Evolutionary conservation across 371 early-diverging fungal species (phyloP), one percentile per base, ranked within the genome.

Genomic region (Smittium culicis): DNA sequence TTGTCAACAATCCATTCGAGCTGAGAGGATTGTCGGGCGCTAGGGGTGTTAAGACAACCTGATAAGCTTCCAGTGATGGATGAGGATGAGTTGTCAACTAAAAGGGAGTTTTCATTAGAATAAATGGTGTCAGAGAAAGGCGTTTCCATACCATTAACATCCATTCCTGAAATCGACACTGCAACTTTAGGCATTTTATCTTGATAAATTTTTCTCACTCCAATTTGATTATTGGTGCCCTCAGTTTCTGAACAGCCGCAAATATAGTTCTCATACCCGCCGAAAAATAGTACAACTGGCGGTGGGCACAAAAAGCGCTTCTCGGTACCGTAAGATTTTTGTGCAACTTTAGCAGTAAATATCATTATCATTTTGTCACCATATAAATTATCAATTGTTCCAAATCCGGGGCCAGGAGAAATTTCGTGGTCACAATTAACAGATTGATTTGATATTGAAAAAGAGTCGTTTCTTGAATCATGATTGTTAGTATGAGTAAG

Each of bases 231-330:
- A 60, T 55, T 29, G 31, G 32, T 5, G 20, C 56, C 17, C 20
- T 32, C 20, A 27, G 34, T 17, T 5, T 35, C 66, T 64, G 66
- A 28, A 27, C 54, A n/a, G 5, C 54, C 34, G 87, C 88, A 88
- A 25, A 57, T n/a, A 45, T 35, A 64, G 28, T 30, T 64, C 14
- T 45, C n/a, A 60, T 80, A 77, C 28, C 83, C 77, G 54, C 89
- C 89, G 65, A 87, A 79, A 28, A 89, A 78, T 69, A 88, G 79
- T 1, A 88, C 85, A 16, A 89, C 88, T 2, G 90, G 90, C 31
- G 90, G 89, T n/a, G 90, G 90, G 64, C 89, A 88, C 33, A 89
- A 69, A 65, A 89, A 88, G 69, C 90, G 83, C 74, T 89, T 89
- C 71, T 90, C 90, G 27, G 88, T 87, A 17, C 90, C 90, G 66